Evolutionary conservation across 495 filamentous ascomycete species (phyloP).

Genomic region (Neurospora cerealis): DNA sequence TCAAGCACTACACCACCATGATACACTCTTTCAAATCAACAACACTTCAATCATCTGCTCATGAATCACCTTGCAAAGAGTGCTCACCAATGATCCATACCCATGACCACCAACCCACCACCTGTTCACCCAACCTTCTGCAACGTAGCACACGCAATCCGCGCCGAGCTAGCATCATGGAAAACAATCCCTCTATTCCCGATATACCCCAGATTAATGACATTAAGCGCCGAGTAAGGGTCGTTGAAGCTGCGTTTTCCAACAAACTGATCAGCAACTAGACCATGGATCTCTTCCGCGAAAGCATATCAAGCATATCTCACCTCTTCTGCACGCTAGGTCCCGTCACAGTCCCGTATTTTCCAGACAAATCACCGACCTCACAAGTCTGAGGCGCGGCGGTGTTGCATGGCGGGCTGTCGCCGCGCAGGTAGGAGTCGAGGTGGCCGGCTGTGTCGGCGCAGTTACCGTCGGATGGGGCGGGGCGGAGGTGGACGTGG

Average conservation of each 20-base stretch:
- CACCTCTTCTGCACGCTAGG: slow-evolving; percentile 25
- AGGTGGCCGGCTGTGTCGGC: slow-evolving; percentile 53
- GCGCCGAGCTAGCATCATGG: slow-evolving; percentile 53
- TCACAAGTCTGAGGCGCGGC: slow-evolving; percentile 58
- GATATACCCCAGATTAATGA: slow-evolving; percentile 53
- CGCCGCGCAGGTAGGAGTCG: slow-evolving; percentile 45
- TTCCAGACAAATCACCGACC: slow-evolving; percentile 73
- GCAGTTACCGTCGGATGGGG: slow-evolving; percentile 67
- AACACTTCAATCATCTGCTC: not conserved
- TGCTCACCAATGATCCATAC: not conserved
- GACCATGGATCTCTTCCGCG: too few species aligned
- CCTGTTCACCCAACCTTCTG: slow-evolving; percentile 4
- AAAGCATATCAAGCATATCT: not conserved
- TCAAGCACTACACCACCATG: not conserved
- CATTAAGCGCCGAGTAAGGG: slow-evolving; percentile 50
- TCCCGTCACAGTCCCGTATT: slow-evolving; percentile 56
- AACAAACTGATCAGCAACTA: slow-evolving; percentile 6
- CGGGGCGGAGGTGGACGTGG: slow-evolving; percentile 64
- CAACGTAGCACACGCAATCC: slow-evolving; percentile 62
- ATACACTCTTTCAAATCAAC: not conserved
- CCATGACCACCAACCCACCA: not conserved
- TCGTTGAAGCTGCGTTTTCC: slow-evolving; percentile 46
- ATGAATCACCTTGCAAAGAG: not conserved
- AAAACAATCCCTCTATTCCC: slow-evolving; percentile 68
- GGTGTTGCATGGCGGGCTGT: slow-evolving; percentile 53